Evolutionary conservation across 2,329 filamentous ascomycete genomes (phyloP), one percentile per base, ranked within the genome.

Genomic region (Alternaria conjuncta): DNA sequence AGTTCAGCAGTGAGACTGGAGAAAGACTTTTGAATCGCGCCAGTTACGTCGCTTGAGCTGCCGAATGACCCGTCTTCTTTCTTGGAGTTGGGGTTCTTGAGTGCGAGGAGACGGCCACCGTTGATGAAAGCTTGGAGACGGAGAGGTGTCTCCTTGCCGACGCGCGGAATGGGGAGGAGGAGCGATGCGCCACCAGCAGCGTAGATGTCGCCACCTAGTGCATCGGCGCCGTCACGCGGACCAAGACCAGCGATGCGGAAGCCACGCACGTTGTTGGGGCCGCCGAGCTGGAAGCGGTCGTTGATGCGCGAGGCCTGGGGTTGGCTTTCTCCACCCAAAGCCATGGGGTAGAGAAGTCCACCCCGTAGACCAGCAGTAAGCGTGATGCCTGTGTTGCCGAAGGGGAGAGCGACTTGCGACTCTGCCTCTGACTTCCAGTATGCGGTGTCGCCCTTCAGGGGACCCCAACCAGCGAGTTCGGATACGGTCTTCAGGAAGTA

Each of bases 351-450:
- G 9, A 99, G 85, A 53, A 97, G 78, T 36, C 96, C 96, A 20
- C 92, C 88, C 55, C 95, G 88, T 59, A 98, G 83, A 13, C 94
- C 92, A 15, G 89, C 92, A 4, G 92, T 95, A 60, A 99, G 85
- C 11, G 92, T 95, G 60, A 97, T 86, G 25, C 94, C 93, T 44
- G 90, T 93, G 63, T 89, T 86, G 25, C 88, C 89, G 21, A 97
- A 84, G 0, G 94, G 90, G 1, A 95, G 64, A 3, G 93, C 93
- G 60, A 88, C 88, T 65, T 93, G 89, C 2, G 93, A 84, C 79
- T 98, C 95, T 15, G 95, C 74, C 79, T 98, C 94, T n/a, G 90
- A 89, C 82, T 97, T 99, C 79, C 89, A 93, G 80, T 97, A 98
- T n/a, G 92, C 90, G 1, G 97, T 94, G 73, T 98, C 96, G 43